Evolutionary conservation across 495 filamentous ascomycete species (phyloP).

Genomic region (Aspergillus affinis): DNA sequence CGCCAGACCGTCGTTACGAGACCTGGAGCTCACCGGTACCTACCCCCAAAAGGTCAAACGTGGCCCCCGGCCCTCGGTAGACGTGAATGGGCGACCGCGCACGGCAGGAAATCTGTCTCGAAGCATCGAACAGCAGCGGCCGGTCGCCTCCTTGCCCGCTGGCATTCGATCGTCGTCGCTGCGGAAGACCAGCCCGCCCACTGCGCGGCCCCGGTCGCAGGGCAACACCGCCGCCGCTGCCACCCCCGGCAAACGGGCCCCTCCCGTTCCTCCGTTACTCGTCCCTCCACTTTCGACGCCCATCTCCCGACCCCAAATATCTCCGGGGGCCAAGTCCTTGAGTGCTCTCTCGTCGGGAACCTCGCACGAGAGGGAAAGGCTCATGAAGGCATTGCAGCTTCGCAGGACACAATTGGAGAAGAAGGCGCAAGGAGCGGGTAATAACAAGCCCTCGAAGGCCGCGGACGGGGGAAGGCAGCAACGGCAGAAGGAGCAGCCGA

Average conservation of each 20-base stretch:
- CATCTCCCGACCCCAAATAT: conserved; percentile 48
- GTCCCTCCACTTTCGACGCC: conserved; percentile 50
- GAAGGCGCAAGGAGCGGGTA: conserved; percentile 35
- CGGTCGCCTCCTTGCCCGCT: conserved; percentile 66
- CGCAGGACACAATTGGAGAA: conserved; percentile 72
- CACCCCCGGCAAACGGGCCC: conserved; percentile 38
- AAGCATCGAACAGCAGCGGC: conserved; percentile 58
- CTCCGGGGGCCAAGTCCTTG: conserved; percentile 52
- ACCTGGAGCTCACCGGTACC: conserved; percentile 57
- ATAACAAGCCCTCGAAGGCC: conserved; percentile 22
- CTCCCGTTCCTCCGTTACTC: conserved; percentile 43
- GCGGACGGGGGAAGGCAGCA: conserved; percentile 13
- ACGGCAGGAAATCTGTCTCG: conserved; percentile 51
- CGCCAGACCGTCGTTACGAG: conserved; percentile 57
- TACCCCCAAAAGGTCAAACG: conserved; percentile 75
- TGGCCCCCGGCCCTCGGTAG: conserved; percentile 76
- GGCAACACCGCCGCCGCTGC: conserved; percentile 37
- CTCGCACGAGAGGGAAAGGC: conserved; percentile 83
- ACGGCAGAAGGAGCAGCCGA: conserved; percentile 6
- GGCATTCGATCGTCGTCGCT: conserved; percentile 48
- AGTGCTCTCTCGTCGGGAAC: conserved; percentile 57
- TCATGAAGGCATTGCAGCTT: conserved; percentile 92
- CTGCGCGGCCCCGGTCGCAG: conserved; percentile 43
- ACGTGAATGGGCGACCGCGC: conserved; percentile 62
- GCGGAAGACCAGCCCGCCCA: conserved; percentile 35